These are phyloP conservation scores for Isoetes engelmannii DNA, from an alignment of 83 land plant species.

Conservation along the genomic window DNA sequence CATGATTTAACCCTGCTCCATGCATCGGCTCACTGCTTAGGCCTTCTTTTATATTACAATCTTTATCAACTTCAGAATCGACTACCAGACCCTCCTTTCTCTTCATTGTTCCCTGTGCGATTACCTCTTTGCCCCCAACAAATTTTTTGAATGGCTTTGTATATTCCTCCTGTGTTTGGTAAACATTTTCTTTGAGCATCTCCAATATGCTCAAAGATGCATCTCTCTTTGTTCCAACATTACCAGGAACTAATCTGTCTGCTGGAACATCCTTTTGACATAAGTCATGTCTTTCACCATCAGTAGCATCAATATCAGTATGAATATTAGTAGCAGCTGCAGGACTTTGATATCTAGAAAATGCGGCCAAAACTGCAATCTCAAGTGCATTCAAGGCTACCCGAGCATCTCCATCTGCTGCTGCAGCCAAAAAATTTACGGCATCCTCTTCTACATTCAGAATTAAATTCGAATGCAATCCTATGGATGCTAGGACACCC, in stretches of 20 bases:
- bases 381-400: slow-evolving; percentile 82
- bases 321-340: neutral
- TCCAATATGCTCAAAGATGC: slow-evolving; percentile 2
- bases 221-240: neutral
- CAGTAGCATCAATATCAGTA: slow-evolving; percentile 10
- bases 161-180: slow-evolving; percentile 23
- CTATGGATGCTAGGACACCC: slow-evolving; percentile 43
- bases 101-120: too few species aligned
- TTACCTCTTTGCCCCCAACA: slow-evolving; percentile 40
- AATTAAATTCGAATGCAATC: slow-evolving; percentile 5
- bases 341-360: slow-evolving; percentile 20
- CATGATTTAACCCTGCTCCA: too few species aligned
- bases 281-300: too few species aligned
- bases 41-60: too few species aligned
- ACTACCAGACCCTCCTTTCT: too few species aligned
- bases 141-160: slow-evolving; percentile 39
- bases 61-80: slow-evolving; percentile 16
- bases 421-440: slow-evolving; percentile 50
- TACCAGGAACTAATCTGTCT: neutral
- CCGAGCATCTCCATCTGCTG: slow-evolving; percentile 93
- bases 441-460: slow-evolving; percentile 52
- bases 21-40: too few species aligned
- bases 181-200: slow-evolving; percentile 20
- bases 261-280: neutral
- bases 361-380: slow-evolving; percentile 55